These are phyloP conservation scores for Apocynum venetum DNA, from an alignment of 257 asterid species.

Conservation along the genomic window DNA sequence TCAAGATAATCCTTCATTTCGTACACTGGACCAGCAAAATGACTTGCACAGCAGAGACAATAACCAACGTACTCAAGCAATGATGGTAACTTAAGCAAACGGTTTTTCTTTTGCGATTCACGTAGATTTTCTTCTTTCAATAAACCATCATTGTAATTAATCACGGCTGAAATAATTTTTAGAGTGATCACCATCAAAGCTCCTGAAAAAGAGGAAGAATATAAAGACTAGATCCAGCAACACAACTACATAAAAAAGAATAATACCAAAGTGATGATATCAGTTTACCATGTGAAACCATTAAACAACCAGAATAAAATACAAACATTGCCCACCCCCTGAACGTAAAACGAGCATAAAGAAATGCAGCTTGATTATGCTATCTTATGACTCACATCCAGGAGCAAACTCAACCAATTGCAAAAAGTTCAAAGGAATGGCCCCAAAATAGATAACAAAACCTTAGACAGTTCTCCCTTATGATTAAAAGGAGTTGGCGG, in stretches of 20 bases:
- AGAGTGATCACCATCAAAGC: constrained; percentile 97
- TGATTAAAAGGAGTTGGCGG: neutral
- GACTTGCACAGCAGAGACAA: constrained; percentile 96
- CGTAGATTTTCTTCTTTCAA: constrained; percentile 81
- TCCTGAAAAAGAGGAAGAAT: constrained; percentile 42
- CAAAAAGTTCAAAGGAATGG: neutral
- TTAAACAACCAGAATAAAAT: neutral
- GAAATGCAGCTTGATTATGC: neutral
- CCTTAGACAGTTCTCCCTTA: neutral
- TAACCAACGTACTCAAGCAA: constrained; percentile 72
- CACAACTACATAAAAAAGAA: neutral
- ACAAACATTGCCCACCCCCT: neutral
- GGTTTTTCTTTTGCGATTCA: constrained; percentile 76
- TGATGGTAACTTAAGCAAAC: constrained; percentile 75
- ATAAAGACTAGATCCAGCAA: neutral
- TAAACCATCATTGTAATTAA: constrained; percentile 89
- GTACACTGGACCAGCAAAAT: constrained; percentile 98
- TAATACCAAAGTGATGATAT: neutral
- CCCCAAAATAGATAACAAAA: neutral
- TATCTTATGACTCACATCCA: neutral
- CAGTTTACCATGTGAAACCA: neutral
- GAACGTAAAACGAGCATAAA: neutral
- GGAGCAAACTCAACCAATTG: neutral
- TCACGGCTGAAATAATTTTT: constrained; percentile 79
- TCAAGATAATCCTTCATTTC: constrained; percentile 94